phyloP scores from a whole-genome alignment of 164 flowering plant genomes.

The Sextonia rubra region DNA sequence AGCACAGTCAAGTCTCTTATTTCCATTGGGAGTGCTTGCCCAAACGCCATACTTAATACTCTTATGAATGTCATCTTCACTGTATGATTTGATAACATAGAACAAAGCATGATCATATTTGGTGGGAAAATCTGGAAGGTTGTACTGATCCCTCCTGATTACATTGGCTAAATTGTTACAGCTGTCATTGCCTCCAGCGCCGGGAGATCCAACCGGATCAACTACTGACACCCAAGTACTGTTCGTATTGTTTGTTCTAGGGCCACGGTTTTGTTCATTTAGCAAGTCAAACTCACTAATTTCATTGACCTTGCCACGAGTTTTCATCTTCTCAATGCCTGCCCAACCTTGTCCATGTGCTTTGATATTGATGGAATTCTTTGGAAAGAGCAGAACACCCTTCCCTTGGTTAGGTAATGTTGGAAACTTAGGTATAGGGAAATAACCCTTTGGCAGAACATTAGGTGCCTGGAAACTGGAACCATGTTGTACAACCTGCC shows the following conservation, averaged over 20 bases:
- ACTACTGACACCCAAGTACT: constrained; percentile 18
- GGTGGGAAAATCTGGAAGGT: constrained; percentile 48
- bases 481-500: constrained; percentile 26
- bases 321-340: constrained; percentile 36
- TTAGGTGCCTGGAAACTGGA: constrained; percentile 30
- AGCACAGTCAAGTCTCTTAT: constrained; percentile 61
- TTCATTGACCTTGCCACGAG: constrained; percentile 31
- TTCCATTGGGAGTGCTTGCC: constrained; percentile 85
- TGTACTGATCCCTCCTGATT: constrained; percentile 47
- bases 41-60: constrained; percentile 82
- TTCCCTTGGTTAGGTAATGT: constrained; percentile 24
- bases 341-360: constrained; percentile 30
- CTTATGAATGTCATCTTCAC: constrained; percentile 81
- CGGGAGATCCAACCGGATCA: constrained; percentile 19
- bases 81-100: constrained; percentile 80
- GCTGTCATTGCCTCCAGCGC: constrained; percentile 16
- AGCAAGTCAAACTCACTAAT: constrained; percentile 27
- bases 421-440: constrained; percentile 26
- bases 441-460: constrained; percentile 29
- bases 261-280: constrained; percentile 54
- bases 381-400: constrained; percentile 39
- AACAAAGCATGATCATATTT: constrained; percentile 58
- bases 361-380: constrained; percentile 24
- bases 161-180: constrained; percentile 17
- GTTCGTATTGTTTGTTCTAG: constrained; percentile 37